These are phyloP conservation scores for Neonectria ditissima DNA, from an alignment of 2,329 filamentous ascomycete genomes.

Conservation along the genomic window DNA sequence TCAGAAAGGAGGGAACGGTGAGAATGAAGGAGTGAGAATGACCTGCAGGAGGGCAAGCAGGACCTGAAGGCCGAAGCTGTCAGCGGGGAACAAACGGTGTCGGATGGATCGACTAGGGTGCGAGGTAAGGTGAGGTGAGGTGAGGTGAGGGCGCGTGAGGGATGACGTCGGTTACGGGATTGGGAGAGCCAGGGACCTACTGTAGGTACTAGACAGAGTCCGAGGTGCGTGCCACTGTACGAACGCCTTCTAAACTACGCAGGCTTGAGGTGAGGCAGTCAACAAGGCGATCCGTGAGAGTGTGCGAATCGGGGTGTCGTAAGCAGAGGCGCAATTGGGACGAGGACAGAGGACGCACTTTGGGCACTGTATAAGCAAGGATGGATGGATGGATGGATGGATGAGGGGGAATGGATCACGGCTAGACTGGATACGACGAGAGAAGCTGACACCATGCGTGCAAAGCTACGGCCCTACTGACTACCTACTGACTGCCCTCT, in stretches of 20 bases:
- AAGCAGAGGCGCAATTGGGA: conserved; percentile 3
- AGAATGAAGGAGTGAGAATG: conserved; percentile 4
- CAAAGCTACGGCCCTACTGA: background rate
- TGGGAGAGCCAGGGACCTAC: background rate
- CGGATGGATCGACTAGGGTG: conserved; percentile 22
- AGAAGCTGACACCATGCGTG: background rate
- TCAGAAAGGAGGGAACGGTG: conserved; percentile 8
- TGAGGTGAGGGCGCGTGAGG: conserved; percentile 2
- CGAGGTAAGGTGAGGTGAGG: conserved; percentile 2
- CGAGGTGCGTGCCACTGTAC: background rate
- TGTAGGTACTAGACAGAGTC: background rate
- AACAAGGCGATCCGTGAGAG: background rate
- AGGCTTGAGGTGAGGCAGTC: background rate
- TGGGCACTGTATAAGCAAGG: background rate
- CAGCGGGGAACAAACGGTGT: conserved; percentile 23
- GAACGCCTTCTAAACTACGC: background rate
- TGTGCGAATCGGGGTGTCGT: background rate
- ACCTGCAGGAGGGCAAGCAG: conserved; percentile 22
- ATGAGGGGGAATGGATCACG: background rate
- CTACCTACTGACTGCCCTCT: background rate
- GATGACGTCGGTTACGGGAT: conserved; percentile 27
- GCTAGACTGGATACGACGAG: background rate
- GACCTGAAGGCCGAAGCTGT: conserved; percentile 24
- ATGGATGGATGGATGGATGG: background rate
- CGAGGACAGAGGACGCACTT: too few relatives aligned